Evolutionary conservation across 2,329 filamentous ascomycete genomes (phyloP), one percentile per base, ranked within the genome.

Genomic region (Rhynchosporium agropyri): DNA sequence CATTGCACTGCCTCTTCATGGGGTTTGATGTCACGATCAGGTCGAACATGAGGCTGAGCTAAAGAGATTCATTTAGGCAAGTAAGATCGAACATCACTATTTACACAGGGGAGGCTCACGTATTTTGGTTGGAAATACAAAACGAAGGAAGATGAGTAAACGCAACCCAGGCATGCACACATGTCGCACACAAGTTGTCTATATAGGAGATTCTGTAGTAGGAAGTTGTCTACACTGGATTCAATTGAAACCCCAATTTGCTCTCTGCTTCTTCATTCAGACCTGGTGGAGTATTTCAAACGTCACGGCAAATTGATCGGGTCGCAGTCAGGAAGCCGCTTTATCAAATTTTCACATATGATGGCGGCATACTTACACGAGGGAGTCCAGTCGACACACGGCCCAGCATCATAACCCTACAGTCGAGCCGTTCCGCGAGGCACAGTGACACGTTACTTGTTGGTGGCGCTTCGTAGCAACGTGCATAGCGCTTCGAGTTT

Each of bases 351-450:
- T 53, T 53, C n/a, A 13, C 46, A 4, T 26, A 26, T 53, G 49
- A 26, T 40, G 33, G n/a, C 50, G 50, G 50, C 29, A 15, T 53
- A 26, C 38, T 33, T 53, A 31, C 50, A 53, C 33, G 31, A 53
- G 20, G 20, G 20, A 20, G 20, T 20, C 20, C 20, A 20, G 20
- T 53, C 33, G 33, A 15, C 33, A 38, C n/a, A n/a, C 15, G 29
- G 20, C 13, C 36, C 36, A 54, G 15, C 31, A 53, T 20, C 50
- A 54, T 40, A 33, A 20, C 51, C 36, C 51, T 54, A 54, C 51
- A 31, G 36, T 20, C 33, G 51, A 54, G 51, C 51, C 51, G 51
- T 54, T 54, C 51, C 51, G 51, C 33, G 51, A n/a, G 51, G 51
- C 51, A 54, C 51, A 42, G 51, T 42, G 33, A 28, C 33, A 38